Conservation (phyloP, 202 grass and related monocot genomes). For the Panicum hallii region DNA sequence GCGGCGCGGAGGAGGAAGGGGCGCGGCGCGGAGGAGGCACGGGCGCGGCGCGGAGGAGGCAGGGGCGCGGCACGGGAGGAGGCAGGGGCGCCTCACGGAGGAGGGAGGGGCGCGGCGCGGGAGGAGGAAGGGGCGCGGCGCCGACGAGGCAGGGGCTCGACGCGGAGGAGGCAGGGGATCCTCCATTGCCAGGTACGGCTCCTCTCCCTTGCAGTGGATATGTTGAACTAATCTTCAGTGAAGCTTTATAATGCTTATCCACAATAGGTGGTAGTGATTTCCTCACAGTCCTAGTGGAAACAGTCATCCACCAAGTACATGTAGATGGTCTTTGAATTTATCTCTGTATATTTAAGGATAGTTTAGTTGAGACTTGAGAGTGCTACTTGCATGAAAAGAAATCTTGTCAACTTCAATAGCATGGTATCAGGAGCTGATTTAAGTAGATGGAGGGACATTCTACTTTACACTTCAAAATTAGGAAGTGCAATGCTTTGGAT, state of each 20-base stretch:
- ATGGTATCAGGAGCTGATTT: conserved; percentile 37
- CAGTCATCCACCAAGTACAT: conserved; percentile 45
- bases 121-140: too few relatives aligned
- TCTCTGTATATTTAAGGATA: conserved; percentile 34
- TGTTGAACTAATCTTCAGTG: neutral
- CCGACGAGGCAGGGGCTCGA: too few relatives aligned
- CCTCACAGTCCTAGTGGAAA: conserved; percentile 55
- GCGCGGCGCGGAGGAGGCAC: too few relatives aligned
- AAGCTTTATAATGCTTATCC: neutral
- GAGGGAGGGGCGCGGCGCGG: too few relatives aligned
- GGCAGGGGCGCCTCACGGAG: too few relatives aligned
- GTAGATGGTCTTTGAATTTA: neutral
- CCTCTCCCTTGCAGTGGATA: neutral
- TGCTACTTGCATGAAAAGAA: conserved; percentile 36
- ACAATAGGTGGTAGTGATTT: conserved; percentile 60
- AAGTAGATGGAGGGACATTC: conserved; percentile 15
- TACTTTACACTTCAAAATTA: conserved; percentile 39
- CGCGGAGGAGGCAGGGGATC: too few relatives aligned
- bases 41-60: too few relatives aligned
- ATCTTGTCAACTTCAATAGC: conserved; percentile 33
- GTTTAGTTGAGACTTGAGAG: conserved; percentile 19
- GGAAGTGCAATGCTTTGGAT: conserved; percentile 52
- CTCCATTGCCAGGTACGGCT: too few relatives aligned
- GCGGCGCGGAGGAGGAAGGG: too few relatives aligned
- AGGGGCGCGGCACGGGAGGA: too few relatives aligned